Evolutionary conservation across 805 yeast genomes (phyloP).

Genomic region (Starmerella stigmatis): DNA sequence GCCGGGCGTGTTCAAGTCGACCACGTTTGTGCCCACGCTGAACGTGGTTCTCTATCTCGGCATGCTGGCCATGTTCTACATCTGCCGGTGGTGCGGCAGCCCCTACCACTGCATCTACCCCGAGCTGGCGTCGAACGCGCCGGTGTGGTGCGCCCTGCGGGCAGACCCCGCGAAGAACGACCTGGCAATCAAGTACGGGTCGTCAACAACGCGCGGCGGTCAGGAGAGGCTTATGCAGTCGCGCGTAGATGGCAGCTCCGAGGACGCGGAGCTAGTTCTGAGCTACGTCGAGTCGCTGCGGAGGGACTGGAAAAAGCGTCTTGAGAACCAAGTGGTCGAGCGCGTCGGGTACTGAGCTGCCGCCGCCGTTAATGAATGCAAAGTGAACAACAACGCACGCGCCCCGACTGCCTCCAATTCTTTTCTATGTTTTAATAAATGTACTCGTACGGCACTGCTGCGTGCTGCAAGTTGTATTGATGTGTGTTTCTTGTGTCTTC

Average conservation of each 20-base stretch:
- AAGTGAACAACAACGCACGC: too few species aligned
- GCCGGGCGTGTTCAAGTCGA: constrained; percentile 87
- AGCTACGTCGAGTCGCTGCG: constrained; percentile 48
- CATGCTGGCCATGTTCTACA: constrained; percentile 72
- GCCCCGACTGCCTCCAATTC: too few species aligned
- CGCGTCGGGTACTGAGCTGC: constrained; percentile 26
- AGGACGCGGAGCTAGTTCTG: constrained; percentile 58
- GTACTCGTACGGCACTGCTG: too few species aligned
- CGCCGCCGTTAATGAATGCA: too few species aligned
- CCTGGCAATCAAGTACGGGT: constrained; percentile 58
- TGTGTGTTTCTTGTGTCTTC: too few species aligned
- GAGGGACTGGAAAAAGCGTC: constrained; percentile 61
- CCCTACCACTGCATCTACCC: constrained; percentile 85
- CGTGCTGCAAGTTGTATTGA: too few species aligned
- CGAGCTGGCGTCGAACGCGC: constrained; percentile 81
- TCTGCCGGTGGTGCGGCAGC: constrained; percentile 74
- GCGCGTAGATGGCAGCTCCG: constrained; percentile 23
- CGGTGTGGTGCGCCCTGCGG: constrained; percentile 51
- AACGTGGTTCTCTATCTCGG: constrained; percentile 73
- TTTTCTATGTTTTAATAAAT: too few species aligned
- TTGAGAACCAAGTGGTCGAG: constrained; percentile 61
- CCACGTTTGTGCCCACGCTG: constrained; percentile 64
- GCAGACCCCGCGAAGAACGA: constrained; percentile 40
- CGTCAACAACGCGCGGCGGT: constrained; percentile 59
- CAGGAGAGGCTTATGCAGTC: constrained; percentile 47